Base-by-base conservation (phyloP, 176 grass and related monocot genomes). In the bread wheat (Triticum aestivum) region DNA sequence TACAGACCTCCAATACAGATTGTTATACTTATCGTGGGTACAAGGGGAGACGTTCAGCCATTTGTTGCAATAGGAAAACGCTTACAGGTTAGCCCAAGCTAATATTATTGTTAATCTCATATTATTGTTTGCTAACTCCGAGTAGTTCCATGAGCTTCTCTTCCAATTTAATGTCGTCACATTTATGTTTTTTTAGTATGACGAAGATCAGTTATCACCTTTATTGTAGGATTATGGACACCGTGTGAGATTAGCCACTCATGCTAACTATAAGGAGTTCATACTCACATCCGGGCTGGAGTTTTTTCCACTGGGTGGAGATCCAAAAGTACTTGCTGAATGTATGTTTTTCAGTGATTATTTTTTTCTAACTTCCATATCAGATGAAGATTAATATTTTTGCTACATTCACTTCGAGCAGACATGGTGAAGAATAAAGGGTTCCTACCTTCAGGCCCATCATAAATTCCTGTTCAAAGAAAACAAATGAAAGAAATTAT, bases 381-480 rank as follows among this genome's bases (percentile, higher is more conserved):
- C 23, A 33, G 67, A 52, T 37, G 65, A 91, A 45, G 8, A 68
- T 69, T 65, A 35, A 86, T 38, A 74, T 81, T 2, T 65, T 81
- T 69, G 29, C 21, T 79, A 52, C 45, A 54, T 81, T 86, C 79
- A 47, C 41, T 88, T 49, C 73, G 75, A 84, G 70, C 85, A 97
- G 97, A 99, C 63, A 97, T 99, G 97, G 97, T 99, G 32, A 99
- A 96, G 87, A 96, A 99, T 65, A 99, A 99, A 91, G 97, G 97
- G 34, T 99, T 99, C 61, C 87, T 99, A 15, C 97, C 97, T 74
- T 99, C 97, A 17, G 74, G 87, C 17, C 94, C 94, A 59, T 99
- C 94, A 42, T 94, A 99, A 88, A 94, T 99, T 88, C 32, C 90
- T 79, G 89, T 94, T 70, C 97, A 99, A 87, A 87, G 97, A 81